These are phyloP conservation scores for Pichia kudriavzevii DNA, from an alignment of 1,139 yeast species.

Conservation along the genomic window DNA sequence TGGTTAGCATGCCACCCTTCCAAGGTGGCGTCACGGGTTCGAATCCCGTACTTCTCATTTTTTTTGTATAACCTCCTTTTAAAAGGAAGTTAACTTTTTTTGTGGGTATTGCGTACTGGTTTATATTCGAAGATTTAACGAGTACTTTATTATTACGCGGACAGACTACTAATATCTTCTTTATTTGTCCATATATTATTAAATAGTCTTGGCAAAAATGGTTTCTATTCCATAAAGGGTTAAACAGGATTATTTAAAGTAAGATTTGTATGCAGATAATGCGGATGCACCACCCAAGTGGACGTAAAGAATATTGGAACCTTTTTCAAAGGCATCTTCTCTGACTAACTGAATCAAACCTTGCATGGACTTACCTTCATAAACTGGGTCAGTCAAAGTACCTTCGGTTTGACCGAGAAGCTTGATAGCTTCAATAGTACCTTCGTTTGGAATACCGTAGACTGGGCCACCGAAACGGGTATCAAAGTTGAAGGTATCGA, in stretches of 20 bases:
- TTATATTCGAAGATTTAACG: neutral
- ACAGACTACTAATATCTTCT: no score
- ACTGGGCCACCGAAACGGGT: constrained; percentile 28
- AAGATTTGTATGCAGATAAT: constrained; percentile 24
- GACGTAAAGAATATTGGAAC: constrained; percentile 25
- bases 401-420: constrained; percentile 28
- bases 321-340: constrained; percentile 24
- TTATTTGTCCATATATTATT: no score
- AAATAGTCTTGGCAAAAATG: no score
- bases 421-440: constrained; percentile 28
- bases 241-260: constrained; percentile 12
- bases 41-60: constrained; percentile 71
- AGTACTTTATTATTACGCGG: no score
- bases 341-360: constrained; percentile 25
- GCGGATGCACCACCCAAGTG: constrained; percentile 30
- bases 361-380: constrained; percentile 30
- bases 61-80: no score
- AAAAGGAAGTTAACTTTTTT: no score
- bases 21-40: constrained; percentile 79
- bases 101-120: neutral
- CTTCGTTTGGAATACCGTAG: constrained; percentile 29
- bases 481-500: constrained; percentile 25
- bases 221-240: neutral
- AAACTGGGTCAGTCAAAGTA: constrained; percentile 29
- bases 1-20: constrained; percentile 57